These are phyloP conservation scores for Omphalotus guepiniiformis DNA, from an alignment of 768 basidiomycete genomes.

Conservation along the genomic window DNA sequence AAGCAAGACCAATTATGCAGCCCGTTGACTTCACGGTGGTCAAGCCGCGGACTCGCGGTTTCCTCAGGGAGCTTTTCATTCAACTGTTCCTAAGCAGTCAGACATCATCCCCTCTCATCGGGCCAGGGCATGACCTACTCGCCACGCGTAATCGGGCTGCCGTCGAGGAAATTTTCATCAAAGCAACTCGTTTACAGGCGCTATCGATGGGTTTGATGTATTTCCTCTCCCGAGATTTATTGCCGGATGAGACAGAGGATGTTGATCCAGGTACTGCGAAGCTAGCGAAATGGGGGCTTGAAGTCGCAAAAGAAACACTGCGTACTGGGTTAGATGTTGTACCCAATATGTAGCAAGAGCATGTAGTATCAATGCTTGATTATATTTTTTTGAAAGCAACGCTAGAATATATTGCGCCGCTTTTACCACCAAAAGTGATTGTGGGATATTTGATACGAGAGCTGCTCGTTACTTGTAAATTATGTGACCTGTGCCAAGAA, in stretches of 20 bases:
- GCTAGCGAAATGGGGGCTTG: slow-evolving; percentile 63
- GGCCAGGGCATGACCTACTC: slow-evolving; percentile 30
- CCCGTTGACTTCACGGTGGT: slow-evolving; percentile 83
- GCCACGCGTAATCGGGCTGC: slow-evolving; percentile 50
- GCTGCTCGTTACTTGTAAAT: slow-evolving; percentile 31
- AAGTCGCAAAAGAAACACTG: slow-evolving; percentile 66
- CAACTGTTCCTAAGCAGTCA: slow-evolving; percentile 76
- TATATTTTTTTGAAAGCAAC: slow-evolving; percentile 58
- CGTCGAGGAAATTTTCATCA: slow-evolving; percentile 78
- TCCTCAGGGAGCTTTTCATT: slow-evolving; percentile 67
- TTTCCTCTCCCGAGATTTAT: slow-evolving; percentile 52
- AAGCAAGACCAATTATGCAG: slow-evolving; percentile 32
- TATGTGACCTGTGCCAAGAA: neutral
- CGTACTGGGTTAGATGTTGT: slow-evolving; percentile 58
- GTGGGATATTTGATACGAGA: slow-evolving; percentile 70
- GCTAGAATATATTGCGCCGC: slow-evolving; percentile 64
- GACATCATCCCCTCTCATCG: slow-evolving; percentile 59
- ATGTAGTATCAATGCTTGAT: neutral
- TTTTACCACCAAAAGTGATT: slow-evolving; percentile 74
- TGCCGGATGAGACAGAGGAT: slow-evolving; percentile 28
- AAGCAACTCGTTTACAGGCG: slow-evolving; percentile 57
- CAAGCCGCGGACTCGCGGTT: slow-evolving; percentile 56
- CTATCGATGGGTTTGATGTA: slow-evolving; percentile 75
- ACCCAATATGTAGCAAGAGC: slow-evolving; percentile 13
- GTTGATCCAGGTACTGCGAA: slow-evolving; percentile 29